Evolutionary conservation across 75 land plant species (phyloP).

Genomic region (Larix kaempferi): DNA sequence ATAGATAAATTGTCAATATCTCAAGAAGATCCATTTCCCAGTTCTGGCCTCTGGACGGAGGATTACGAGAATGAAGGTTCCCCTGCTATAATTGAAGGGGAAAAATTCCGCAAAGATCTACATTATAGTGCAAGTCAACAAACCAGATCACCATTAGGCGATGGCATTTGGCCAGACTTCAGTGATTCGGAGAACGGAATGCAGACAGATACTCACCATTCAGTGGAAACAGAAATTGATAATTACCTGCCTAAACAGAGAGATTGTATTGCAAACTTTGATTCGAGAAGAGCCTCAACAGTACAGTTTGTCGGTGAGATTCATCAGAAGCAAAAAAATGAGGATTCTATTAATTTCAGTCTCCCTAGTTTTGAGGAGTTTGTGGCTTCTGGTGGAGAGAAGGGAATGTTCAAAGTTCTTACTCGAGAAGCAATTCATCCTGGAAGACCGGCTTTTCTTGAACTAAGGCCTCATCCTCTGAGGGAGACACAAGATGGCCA

Average conservation of each 20-base stretch:
- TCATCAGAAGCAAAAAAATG: background rate
- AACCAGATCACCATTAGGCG: background rate
- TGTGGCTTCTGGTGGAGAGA: constrained; percentile 48
- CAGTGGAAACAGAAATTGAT: background rate
- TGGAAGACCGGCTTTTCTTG: constrained; percentile 57
- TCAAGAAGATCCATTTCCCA: constrained; percentile 4
- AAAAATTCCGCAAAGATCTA: background rate
- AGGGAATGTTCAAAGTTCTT: constrained; percentile 54
- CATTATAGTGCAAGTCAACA: constrained; percentile 7
- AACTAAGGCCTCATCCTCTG: constrained; percentile 77
- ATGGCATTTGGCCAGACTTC: background rate
- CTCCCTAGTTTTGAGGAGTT: constrained; percentile 39
- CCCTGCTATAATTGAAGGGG: background rate
- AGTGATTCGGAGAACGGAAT: background rate
- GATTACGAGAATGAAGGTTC: background rate
- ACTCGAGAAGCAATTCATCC: constrained; percentile 43
- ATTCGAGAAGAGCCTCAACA: background rate
- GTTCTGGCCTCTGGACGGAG: background rate
- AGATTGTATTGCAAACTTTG: background rate
- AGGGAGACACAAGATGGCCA: constrained; percentile 49
- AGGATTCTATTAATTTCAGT: background rate
- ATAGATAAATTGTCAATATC: constrained; percentile 7
- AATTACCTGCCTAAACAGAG: background rate
- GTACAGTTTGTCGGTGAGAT: background rate
- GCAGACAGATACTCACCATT: background rate